phyloP scores from a whole-genome alignment of 805 yeast genomes.

The Ascoidea asiatica region DNA sequence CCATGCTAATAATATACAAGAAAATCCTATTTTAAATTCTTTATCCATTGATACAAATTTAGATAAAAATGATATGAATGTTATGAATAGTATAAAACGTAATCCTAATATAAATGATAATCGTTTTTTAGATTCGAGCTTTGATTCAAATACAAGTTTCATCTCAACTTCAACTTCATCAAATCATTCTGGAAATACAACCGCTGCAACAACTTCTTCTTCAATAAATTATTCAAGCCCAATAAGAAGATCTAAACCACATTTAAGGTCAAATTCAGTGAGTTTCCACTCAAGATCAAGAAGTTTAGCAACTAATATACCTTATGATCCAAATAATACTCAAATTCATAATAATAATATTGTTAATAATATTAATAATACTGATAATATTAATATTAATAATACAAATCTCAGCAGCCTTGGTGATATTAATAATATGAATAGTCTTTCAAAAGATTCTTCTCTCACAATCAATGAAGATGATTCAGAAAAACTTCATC shows the following conservation, averaged over 20 bases:
- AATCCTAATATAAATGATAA: not conserved
- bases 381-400: not conserved
- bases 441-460: no score
- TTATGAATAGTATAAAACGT: not conserved
- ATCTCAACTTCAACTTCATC: not conserved
- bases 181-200: not conserved
- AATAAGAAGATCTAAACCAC: constrained; percentile 1
- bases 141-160: not conserved
- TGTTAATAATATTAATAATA: not conserved
- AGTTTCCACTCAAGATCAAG: constrained; percentile 11
- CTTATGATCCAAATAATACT: not conserved
- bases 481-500: no score
- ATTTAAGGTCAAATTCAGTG: constrained; percentile 8
- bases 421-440: no score
- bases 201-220: not conserved
- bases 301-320: constrained; percentile 6
- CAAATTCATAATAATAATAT: not conserved
- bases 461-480: no score
- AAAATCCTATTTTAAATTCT: no score
- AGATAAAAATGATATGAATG: not conserved
- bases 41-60: not conserved
- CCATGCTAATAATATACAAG: not conserved
- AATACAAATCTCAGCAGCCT: not conserved
- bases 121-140: not conserved
- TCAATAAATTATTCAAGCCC: not conserved